A percentile compares a stretch with the other conserved stretches of the same genome.
phyloP scores from a whole-genome alignment of 257 asterid species.

The Leonotis leonurus region DNA sequence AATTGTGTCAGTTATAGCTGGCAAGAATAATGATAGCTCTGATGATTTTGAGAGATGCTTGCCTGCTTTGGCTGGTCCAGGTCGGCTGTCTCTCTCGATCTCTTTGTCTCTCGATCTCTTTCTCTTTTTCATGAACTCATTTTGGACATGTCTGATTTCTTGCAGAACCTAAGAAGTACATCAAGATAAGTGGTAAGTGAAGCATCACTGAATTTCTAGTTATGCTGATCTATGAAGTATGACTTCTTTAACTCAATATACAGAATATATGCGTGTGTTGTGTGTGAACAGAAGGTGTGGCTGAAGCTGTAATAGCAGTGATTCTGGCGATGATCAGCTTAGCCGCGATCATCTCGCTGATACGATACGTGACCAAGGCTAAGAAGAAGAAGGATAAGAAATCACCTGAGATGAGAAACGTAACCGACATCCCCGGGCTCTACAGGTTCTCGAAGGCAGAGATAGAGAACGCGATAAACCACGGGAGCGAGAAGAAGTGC shows the following conservation, averaged over 20 bases:
- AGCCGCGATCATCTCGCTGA: constrained; percentile 32
- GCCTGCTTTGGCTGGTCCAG: constrained; percentile 41
- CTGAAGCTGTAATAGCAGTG: constrained; percentile 44
- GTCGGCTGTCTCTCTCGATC: constrained; percentile 21
- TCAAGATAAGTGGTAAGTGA: constrained; percentile 50
- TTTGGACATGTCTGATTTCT: neutral
- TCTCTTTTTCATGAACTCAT: neutral
- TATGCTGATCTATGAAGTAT: neutral
- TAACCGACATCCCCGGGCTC: constrained; percentile 37
- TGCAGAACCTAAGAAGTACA: constrained; percentile 43
- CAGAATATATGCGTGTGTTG: neutral
- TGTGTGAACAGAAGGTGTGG: constrained; percentile 36
- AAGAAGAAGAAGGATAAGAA: constrained; percentile 26
- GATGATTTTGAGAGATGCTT: constrained; percentile 52
- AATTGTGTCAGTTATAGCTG: constrained; percentile 40
- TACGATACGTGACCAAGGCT: constrained; percentile 37
- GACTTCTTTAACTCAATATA: neutral
- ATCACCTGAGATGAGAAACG: constrained; percentile 24
- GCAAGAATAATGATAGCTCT: constrained; percentile 19
- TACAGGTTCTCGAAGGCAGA: constrained; percentile 68
- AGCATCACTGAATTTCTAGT: neutral
- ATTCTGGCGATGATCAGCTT: constrained; percentile 32
- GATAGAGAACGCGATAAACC: constrained; percentile 52
- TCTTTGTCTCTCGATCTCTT: neutral
- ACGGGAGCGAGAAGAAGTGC: constrained; percentile 36